These are phyloP conservation scores for Penicillium sp. DNA, from an alignment of 2,329 filamentous ascomycete species.

Conservation along the genomic window DNA sequence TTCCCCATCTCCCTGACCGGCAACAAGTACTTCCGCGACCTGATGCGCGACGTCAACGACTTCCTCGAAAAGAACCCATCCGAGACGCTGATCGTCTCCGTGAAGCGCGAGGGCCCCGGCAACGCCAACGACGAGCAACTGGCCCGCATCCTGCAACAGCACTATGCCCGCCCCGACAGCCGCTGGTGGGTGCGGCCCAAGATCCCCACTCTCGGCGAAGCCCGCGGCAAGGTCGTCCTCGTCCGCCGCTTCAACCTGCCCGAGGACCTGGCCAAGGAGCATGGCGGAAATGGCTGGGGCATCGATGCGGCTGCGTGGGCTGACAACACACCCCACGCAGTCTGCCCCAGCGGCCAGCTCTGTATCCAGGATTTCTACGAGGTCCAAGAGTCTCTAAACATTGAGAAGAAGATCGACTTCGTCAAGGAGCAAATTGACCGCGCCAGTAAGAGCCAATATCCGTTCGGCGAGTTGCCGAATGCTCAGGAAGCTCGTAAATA, in stretches of 20 bases:
- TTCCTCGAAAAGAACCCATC: slow-evolving; percentile 76
- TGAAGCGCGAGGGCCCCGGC: slow-evolving; percentile 90
- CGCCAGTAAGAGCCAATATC: slow-evolving; percentile 54
- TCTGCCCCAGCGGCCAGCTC: slow-evolving; percentile 66
- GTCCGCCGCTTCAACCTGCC: slow-evolving; percentile 74
- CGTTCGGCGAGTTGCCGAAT: slow-evolving; percentile 34
- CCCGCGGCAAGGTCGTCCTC: slow-evolving; percentile 77
- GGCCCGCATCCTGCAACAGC: slow-evolving; percentile 66
- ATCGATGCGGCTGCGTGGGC: slow-evolving; percentile 69
- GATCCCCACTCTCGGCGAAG: slow-evolving; percentile 75
- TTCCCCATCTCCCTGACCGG: slow-evolving; percentile 86
- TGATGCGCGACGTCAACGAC: slow-evolving; percentile 67
- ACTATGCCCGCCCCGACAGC: slow-evolving; percentile 60
- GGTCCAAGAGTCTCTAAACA: slow-evolving; percentile 69
- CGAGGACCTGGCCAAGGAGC: slow-evolving; percentile 43
- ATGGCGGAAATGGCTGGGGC: slow-evolving; percentile 54
- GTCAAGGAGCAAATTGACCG: slow-evolving; percentile 73
- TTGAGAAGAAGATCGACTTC: slow-evolving; percentile 75
- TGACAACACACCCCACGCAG: slow-evolving; percentile 79
- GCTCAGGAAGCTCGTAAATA: slow-evolving; percentile 48
- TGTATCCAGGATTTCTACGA: slow-evolving; percentile 95
- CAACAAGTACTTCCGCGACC: slow-evolving; percentile 70
- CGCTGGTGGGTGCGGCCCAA: slow-evolving; percentile 76
- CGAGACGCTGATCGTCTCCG: slow-evolving; percentile 78
- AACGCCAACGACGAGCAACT: slow-evolving; percentile 76